Evolutionary conservation across 208 protist species (phyloP).

Genomic region (Tritrichomonas foetus): DNA sequence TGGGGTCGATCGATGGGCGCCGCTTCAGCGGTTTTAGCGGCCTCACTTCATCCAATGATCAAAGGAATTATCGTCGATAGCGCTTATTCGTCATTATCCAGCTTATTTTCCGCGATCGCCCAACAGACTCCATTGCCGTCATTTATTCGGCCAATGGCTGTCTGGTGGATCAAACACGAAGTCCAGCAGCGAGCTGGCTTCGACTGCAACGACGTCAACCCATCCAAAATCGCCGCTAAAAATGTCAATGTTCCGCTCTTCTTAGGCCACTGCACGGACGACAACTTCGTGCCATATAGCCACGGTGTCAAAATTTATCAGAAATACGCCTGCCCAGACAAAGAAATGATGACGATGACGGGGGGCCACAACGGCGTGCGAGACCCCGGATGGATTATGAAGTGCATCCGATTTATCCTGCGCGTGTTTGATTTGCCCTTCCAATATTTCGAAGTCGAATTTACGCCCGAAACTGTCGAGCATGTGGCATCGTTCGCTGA

Average conservation of each 20-base stretch:
- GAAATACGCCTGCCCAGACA: neutral
- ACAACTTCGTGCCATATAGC: neutral
- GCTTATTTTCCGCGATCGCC: neutral
- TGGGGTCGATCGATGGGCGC: conserved; percentile 38
- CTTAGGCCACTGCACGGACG: neutral
- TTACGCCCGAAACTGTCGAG: neutral
- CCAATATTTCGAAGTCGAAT: neutral
- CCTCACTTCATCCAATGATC: neutral
- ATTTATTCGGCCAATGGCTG: neutral
- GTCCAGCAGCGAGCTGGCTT: neutral
- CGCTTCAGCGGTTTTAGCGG: neutral
- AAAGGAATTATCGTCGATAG: neutral
- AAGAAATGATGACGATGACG: neutral
- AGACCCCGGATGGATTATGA: neutral
- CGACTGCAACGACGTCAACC: neutral
- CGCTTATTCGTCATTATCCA: neutral
- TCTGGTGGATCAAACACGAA: neutral
- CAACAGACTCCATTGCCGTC: neutral
- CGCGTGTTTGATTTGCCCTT: neutral
- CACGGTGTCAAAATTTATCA: neutral
- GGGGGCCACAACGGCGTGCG: neutral
- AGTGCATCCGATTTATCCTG: neutral
- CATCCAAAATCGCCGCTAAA: neutral
- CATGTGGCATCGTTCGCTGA: neutral
- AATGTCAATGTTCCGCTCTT: neutral